A percentile compares a stretch with the other conserved stretches of the same genome.
These are phyloP conservation scores for Phlebiopsis flavidoalba DNA, from an alignment of 768 basidiomycete genomes.

Conservation along the genomic window DNA sequence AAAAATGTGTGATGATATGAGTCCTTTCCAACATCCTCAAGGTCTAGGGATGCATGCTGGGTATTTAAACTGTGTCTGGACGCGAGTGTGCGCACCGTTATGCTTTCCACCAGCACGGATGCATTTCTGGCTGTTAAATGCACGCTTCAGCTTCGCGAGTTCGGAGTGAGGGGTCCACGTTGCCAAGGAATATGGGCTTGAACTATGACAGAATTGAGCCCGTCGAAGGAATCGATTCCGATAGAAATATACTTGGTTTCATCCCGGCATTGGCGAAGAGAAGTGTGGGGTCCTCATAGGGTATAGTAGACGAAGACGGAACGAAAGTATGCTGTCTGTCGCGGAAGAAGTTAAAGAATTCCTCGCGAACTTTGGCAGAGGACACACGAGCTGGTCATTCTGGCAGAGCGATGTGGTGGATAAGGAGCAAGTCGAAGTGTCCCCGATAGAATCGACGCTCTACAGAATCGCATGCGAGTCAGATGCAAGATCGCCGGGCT, in stretches of 20 bases:
- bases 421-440: neutral
- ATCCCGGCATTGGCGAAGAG: constrained; percentile 98
- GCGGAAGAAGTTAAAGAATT: constrained; percentile 89
- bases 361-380: constrained; percentile 75
- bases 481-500: constrained; percentile 1
- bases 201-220: constrained; percentile 45
- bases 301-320: constrained; percentile 87
- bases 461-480: constrained; percentile 5
- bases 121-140: constrained; percentile 96
- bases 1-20: constrained; percentile 98
- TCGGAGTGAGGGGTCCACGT: constrained; percentile 93
- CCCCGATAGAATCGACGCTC: neutral
- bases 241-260: constrained; percentile 64
- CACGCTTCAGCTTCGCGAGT: constrained; percentile 85
- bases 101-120: constrained; percentile 99
- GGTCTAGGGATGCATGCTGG: constrained; percentile 46
- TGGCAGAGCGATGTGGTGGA: neutral
- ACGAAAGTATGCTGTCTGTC: constrained; percentile 81
- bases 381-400: constrained; percentile 51
- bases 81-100: constrained; percentile 56
- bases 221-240: neutral
- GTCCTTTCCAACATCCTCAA: constrained; percentile 98
- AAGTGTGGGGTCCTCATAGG: constrained; percentile 96
- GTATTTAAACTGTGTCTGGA: neutral
- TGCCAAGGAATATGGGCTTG: constrained; percentile 97